A percentile compares a stretch with the other conserved stretches of the same genome.
These are phyloP conservation scores for Plectranthus barbatus DNA, from an alignment of 257 asterid genomes.

Conservation along the genomic window DNA sequence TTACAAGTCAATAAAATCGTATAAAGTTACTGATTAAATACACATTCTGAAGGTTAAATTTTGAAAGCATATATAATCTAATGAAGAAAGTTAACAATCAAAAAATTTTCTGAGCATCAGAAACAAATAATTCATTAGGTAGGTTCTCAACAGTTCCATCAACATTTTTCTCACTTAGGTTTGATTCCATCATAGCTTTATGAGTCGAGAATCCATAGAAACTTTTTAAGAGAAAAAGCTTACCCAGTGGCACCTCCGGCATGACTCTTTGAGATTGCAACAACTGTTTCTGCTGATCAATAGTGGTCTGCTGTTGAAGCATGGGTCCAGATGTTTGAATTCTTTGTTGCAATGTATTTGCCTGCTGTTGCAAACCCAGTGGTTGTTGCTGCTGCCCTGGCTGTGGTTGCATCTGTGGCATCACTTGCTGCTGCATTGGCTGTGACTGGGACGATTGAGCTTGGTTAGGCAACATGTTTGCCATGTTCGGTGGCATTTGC, in stretches of 20 bases:
- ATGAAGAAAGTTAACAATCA: too few relatives aligned
- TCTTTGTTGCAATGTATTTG: slow-evolving; percentile 69
- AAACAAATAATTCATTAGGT: too few relatives aligned
- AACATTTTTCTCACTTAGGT: neutral
- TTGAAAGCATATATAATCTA: neutral
- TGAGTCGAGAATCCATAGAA: slow-evolving; percentile 1
- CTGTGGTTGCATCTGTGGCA: slow-evolving; percentile 84
- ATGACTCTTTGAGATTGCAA: slow-evolving; percentile 65
- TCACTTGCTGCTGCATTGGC: slow-evolving; percentile 75
- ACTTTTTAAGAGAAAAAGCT: slow-evolving; percentile 19
- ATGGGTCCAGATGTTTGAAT: slow-evolving; percentile 63
- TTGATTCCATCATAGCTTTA: neutral
- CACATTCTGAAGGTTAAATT: neutral
- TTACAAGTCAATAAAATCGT: too few relatives aligned
- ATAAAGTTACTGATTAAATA: too few relatives aligned
- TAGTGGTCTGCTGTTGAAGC: slow-evolving; percentile 64
- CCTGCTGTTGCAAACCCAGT: too few relatives aligned
- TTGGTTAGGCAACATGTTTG: slow-evolving; percentile 63
- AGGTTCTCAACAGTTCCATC: neutral
- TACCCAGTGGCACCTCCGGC: slow-evolving; percentile 73
- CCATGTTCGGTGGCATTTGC: slow-evolving; percentile 60
- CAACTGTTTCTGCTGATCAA: slow-evolving; percentile 79
- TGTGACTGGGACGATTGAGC: slow-evolving; percentile 64
- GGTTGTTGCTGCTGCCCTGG: slow-evolving; percentile 72
- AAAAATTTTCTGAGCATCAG: too few relatives aligned